These are phyloP conservation scores for Waltergamsia citrina DNA, from an alignment of 2,329 filamentous ascomycete species.

Conservation along the genomic window DNA sequence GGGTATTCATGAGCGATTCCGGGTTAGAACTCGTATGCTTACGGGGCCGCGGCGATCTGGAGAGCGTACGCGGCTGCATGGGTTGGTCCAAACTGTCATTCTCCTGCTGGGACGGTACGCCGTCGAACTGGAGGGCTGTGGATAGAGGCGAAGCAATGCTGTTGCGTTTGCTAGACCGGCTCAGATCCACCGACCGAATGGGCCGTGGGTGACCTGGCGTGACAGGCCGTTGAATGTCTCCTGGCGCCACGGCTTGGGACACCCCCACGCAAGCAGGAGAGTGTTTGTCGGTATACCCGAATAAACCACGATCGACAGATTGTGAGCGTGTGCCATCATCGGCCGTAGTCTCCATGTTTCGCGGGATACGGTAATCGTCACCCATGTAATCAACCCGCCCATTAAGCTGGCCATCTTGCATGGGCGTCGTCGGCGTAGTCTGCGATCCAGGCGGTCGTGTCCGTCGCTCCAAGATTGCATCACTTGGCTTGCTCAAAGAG, in stretches of 20 bases:
- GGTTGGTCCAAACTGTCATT: not conserved
- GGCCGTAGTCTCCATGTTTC: constrained; percentile 23
- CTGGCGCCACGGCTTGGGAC: constrained; percentile 52
- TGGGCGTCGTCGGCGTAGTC: constrained; percentile 23
- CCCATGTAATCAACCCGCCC: constrained; percentile 24
- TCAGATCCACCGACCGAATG: constrained; percentile 32
- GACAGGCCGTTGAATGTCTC: constrained; percentile 35
- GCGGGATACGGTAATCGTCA: constrained; percentile 31
- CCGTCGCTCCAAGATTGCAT: constrained; percentile 31
- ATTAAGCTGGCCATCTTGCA: constrained; percentile 17
- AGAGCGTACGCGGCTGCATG: not conserved
- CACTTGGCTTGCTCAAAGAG: constrained; percentile 29
- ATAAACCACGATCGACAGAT: constrained; percentile 54
- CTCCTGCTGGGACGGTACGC: constrained; percentile 17
- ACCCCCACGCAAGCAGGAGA: constrained; percentile 54
- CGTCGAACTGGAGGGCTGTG: constrained; percentile 16
- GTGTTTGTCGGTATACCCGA: constrained; percentile 53
- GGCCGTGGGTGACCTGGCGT: constrained; percentile 34
- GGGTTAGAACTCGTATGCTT: constrained; percentile 32
- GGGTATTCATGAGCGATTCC: constrained; percentile 20
- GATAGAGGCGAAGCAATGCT: constrained; percentile 25
- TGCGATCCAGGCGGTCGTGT: constrained; percentile 6
- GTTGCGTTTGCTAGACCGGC: constrained; percentile 15
- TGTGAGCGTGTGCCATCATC: constrained; percentile 45
- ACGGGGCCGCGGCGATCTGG: not conserved